phyloP scores from a whole-genome alignment of 805 yeast species.

The Crinitomyces ghanaensis region DNA sequence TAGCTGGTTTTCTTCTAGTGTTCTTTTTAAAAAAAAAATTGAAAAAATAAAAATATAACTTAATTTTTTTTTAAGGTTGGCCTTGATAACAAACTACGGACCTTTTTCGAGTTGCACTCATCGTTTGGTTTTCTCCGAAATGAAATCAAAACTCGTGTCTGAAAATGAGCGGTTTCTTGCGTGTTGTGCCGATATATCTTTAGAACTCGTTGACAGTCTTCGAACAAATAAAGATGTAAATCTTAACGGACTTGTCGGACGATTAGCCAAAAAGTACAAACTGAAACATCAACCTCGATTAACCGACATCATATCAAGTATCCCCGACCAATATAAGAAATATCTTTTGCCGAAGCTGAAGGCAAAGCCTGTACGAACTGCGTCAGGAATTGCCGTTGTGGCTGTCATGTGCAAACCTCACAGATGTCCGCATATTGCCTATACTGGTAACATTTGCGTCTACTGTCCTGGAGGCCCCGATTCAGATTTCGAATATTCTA shows the following conservation, averaged over 20 bases:
- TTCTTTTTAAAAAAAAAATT: no score
- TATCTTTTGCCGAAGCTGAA: constrained; percentile 83
- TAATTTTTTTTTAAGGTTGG: no score
- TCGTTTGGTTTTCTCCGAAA: no score
- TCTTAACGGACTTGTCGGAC: constrained; percentile 76
- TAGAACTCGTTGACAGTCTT: constrained; percentile 71
- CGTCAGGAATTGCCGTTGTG: constrained; percentile 97
- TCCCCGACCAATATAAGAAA: constrained; percentile 92
- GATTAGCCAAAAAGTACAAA: constrained; percentile 82
- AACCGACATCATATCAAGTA: constrained; percentile 88
- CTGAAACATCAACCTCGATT: constrained; percentile 85
- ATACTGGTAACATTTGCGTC: constrained; percentile 96
- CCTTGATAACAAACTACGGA: no score
- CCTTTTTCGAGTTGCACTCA: no score
- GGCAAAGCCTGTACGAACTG: constrained; percentile 98
- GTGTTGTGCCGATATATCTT: constrained; percentile 85
- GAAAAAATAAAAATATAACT: no score
- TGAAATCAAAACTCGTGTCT: constrained; percentile 61
- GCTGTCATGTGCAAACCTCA: constrained; percentile 99
- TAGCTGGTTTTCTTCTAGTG: no score
- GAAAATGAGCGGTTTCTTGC: constrained; percentile 88
- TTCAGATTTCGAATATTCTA: constrained; percentile 93
- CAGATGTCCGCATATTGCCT: constrained; percentile 97
- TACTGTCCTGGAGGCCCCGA: constrained; percentile 99
- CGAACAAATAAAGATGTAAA: constrained; percentile 70